A percentile compares a stretch with the other conserved stretches of the same genome.
Evolutionary conservation across 1,284 basidiomycete species (phyloP).

Genomic region (Cryptococcus neoformans): DNA sequence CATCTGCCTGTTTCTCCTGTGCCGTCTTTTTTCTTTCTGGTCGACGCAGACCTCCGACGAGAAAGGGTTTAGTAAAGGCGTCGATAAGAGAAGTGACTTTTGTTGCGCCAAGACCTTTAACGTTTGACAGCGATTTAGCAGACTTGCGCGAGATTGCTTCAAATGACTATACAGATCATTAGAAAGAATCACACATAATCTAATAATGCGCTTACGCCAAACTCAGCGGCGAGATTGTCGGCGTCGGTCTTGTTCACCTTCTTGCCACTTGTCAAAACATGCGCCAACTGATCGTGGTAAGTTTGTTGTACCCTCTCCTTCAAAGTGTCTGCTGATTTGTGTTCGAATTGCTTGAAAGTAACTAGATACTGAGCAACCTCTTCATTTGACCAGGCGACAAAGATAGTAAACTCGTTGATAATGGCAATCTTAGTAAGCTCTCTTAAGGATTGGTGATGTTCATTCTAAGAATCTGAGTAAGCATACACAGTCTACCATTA

Average conservation of each 20-base stretch:
- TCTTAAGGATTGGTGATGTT: slow-evolving; percentile 84
- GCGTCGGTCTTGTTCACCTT: slow-evolving; percentile 99
- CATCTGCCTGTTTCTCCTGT: slow-evolving; percentile 4
- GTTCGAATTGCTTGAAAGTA: slow-evolving; percentile 89
- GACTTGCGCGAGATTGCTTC: slow-evolving; percentile 70
- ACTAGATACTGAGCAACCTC: slow-evolving; percentile 91
- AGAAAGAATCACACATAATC: not conserved
- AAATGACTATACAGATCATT: slow-evolving; percentile 60
- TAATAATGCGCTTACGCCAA: slow-evolving; percentile 65
- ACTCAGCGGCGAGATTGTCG: slow-evolving; percentile 84
- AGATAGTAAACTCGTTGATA: slow-evolving; percentile 87
- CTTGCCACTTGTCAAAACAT: slow-evolving; percentile 82
- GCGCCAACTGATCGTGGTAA: slow-evolving; percentile 74
- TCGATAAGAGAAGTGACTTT: slow-evolving; percentile 70
- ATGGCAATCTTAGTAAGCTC: slow-evolving; percentile 92
- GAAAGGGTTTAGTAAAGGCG: slow-evolving; percentile 54
- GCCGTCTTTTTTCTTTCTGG: slow-evolving; percentile 1
- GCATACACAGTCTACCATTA: not conserved
- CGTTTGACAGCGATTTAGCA: slow-evolving; percentile 68
- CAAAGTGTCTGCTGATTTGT: slow-evolving; percentile 88
- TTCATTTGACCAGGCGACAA: slow-evolving; percentile 86
- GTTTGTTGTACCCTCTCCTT: slow-evolving; percentile 90
- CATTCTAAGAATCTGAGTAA: slow-evolving; percentile 56
- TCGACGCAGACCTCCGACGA: slow-evolving; percentile 32
- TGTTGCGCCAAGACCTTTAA: slow-evolving; percentile 91